Percentiles rank a stretch among this genome's conserved stretches.
Conservation (phyloP, 805 yeast species). For the Kodamaea fukazawae region DNA sequence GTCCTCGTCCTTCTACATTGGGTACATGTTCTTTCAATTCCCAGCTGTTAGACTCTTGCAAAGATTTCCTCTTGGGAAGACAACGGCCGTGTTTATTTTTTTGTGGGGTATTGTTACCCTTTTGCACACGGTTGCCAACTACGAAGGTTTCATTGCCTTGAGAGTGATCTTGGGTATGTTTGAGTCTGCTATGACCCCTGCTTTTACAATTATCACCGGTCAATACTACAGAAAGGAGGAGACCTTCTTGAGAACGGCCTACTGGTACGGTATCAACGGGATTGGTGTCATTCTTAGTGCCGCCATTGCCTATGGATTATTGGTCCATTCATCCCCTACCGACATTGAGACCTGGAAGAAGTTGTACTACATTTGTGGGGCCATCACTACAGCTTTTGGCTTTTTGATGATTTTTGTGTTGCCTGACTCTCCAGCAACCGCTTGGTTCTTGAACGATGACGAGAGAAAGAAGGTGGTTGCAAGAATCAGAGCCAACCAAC, state of each 20-base stretch:
- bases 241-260: no score
- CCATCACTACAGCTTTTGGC: constrained; percentile 32
- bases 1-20: constrained; percentile 50
- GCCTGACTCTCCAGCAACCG: constrained; percentile 35
- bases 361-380: constrained; percentile 42
- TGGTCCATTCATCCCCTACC: constrained; percentile 10
- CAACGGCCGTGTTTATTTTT: constrained; percentile 26
- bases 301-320: constrained; percentile 20
- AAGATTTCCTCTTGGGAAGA: constrained; percentile 28
- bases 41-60: no score
- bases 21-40: constrained; percentile 59
- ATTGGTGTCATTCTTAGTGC: constrained; percentile 20
- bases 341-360: constrained; percentile 37
- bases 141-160: no score
- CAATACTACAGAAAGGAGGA: no score
- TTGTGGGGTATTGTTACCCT: no score
- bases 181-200: no score
- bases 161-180: no score
- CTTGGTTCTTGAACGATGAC: constrained; percentile 41
- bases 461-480: constrained; percentile 43
- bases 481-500: constrained; percentile 51
- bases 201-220: no score
- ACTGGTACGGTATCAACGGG: no score
- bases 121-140: no score
- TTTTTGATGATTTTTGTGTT: constrained; percentile 26